Conservation (phyloP, 169 alveolate genomes). For the Perkinsus chesapeaki region DNA sequence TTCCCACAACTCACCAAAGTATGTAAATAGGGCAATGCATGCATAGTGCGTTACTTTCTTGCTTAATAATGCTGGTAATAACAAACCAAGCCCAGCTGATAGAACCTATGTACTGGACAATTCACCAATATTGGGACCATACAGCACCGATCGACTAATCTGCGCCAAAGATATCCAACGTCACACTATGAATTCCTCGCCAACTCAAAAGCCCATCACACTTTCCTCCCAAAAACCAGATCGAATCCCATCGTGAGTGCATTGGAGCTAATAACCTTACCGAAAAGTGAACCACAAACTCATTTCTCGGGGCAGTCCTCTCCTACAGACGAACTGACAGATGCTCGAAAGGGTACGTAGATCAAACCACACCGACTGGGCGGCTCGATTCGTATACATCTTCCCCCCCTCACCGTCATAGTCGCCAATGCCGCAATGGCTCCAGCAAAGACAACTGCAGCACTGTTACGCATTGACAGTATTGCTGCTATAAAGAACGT, state of each 20-base stretch:
- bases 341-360: too few relatives aligned
- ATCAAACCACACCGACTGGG: too few relatives aligned
- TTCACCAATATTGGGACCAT: background rate
- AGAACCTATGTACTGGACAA: background rate
- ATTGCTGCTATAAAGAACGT: conserved; percentile 58
- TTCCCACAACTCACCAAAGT: conserved; percentile 7
- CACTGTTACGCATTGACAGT: conserved; percentile 42
- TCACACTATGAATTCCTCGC: background rate
- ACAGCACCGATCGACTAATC: background rate
- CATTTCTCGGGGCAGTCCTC: too few relatives aligned
- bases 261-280: too few relatives aligned
- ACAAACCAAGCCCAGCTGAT: conserved; percentile 9
- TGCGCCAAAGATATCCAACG: background rate
- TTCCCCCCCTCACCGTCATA: conserved; percentile 42
- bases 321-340: too few relatives aligned
- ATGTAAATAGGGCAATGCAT: background rate
- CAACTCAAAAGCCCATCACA: conserved; percentile 49
- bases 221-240: conserved; percentile 40
- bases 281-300: too few relatives aligned
- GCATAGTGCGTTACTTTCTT: background rate
- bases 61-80: conserved; percentile 15
- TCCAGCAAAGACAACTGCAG: conserved; percentile 45
- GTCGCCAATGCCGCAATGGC: conserved; percentile 42
- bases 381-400: too few relatives aligned
- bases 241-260: too few relatives aligned